Evolutionary conservation across 2,329 filamentous ascomycete genomes (phyloP).

Genomic region (Mycocentrospora acerina): DNA sequence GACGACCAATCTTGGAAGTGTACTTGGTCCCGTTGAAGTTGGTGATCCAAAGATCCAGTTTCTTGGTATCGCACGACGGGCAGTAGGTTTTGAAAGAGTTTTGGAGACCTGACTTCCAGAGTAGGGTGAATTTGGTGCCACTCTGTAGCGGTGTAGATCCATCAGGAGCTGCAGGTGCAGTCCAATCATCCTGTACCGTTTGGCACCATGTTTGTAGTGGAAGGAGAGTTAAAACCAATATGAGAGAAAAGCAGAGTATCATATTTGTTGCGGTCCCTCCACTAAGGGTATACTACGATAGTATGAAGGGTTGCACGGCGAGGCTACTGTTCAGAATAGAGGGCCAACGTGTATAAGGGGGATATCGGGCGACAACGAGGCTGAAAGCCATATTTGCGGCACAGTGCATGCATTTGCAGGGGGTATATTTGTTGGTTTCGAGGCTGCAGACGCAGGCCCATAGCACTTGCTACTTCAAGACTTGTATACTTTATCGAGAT

Average conservation of each 20-base stretch:
- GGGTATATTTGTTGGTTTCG: constrained; percentile 3
- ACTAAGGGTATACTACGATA: background rate
- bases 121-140: constrained; percentile 12
- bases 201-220: constrained; percentile 12
- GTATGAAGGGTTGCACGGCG: background rate
- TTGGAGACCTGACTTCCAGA: constrained; percentile 14
- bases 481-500: constrained; percentile 1
- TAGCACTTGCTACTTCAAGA: background rate
- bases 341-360: constrained; percentile 2
- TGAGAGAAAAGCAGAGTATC: constrained; percentile 2
- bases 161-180: constrained; percentile 17
- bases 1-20: constrained; percentile 14
- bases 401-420: constrained; percentile 4
- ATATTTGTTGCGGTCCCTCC: constrained; percentile 1
- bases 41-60: constrained; percentile 19
- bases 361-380: background rate
- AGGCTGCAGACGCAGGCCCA: background rate
- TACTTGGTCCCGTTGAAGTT: constrained; percentile 11
- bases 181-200: constrained; percentile 18
- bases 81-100: constrained; percentile 9
- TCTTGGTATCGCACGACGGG: constrained; percentile 9
- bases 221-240: constrained; percentile 4
- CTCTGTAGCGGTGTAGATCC: constrained; percentile 15
- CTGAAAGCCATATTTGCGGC: constrained; percentile 3
- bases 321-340: constrained; percentile 1